Conservation (phyloP, 129 eudicot genomes). For the Chrysanthemum seticuspe region DNA sequence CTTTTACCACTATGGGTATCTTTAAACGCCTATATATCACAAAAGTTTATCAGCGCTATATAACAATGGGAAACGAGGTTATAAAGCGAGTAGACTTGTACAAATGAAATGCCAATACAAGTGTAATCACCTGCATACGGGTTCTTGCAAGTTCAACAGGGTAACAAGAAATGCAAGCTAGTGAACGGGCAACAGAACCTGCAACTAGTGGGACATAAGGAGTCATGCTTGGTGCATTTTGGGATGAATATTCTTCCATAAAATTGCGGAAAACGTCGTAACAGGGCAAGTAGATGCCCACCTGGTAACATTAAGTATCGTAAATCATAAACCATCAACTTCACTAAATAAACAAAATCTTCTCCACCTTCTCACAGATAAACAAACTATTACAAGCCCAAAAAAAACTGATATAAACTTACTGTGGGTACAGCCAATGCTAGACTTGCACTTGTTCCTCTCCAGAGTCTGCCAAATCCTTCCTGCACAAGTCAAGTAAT, state of each 20-base stretch:
- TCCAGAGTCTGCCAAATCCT: slow-evolving; percentile 79
- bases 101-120: background rate
- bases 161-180: slow-evolving; percentile 89
- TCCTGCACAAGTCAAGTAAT: slow-evolving; percentile 48
- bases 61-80: background rate
- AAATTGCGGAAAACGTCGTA: slow-evolving; percentile 74
- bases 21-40: slow-evolving; percentile 59
- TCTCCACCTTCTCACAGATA: background rate
- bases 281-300: slow-evolving; percentile 86
- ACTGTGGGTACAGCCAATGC: slow-evolving; percentile 82
- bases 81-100: background rate
- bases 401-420: slow-evolving; percentile 25
- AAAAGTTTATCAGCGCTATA: background rate
- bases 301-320: slow-evolving; percentile 42
- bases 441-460: slow-evolving; percentile 94
- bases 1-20: slow-evolving; percentile 48
- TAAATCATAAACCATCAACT: background rate
- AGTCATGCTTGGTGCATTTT: slow-evolving; percentile 46
- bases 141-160: slow-evolving; percentile 96
- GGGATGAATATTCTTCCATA: slow-evolving; percentile 56
- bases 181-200: slow-evolving; percentile 74
- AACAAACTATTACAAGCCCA: background rate
- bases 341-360: background rate
- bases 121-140: slow-evolving; percentile 77
- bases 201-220: slow-evolving; percentile 89